A percentile compares a stretch with the other conserved stretches of the same genome.
phyloP scores from a whole-genome alignment of 2,329 filamentous ascomycete species.

The Aureobasidium mangrovei region DNA sequence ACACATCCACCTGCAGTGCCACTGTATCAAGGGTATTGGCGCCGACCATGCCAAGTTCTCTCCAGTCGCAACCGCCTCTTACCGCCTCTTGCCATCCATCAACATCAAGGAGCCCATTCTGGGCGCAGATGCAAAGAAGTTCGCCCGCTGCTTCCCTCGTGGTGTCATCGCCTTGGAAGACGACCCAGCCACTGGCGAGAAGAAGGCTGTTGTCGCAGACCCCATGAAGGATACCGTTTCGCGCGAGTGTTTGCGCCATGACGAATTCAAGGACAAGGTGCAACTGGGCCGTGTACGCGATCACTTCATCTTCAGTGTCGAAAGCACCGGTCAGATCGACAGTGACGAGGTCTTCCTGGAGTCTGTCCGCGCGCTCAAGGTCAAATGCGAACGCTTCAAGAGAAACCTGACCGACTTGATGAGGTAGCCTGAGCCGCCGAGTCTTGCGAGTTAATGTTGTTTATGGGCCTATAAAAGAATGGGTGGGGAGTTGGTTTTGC shows the following conservation, averaged over 20 bases:
- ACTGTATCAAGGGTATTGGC: slow-evolving; percentile 91
- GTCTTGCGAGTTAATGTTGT: neutral
- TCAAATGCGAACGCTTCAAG: slow-evolving; percentile 70
- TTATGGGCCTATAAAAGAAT: slow-evolving; percentile 2
- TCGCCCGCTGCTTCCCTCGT: slow-evolving; percentile 76
- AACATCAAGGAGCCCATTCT: slow-evolving; percentile 75
- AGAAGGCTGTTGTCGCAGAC: slow-evolving; percentile 79
- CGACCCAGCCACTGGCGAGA: slow-evolving; percentile 62
- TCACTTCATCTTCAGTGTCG: slow-evolving; percentile 94
- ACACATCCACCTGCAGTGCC: slow-evolving; percentile 75
- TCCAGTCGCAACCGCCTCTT: slow-evolving; percentile 88
- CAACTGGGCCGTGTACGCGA: slow-evolving; percentile 82
- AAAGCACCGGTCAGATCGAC: slow-evolving; percentile 91
- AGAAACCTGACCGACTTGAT: slow-evolving; percentile 50
- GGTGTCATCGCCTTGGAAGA: slow-evolving; percentile 78
- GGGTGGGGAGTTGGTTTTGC: neutral
- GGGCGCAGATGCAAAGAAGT: slow-evolving; percentile 79
- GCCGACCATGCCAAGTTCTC: slow-evolving; percentile 96
- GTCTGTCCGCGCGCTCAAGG: slow-evolving; percentile 73
- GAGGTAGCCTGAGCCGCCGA: slow-evolving; percentile 8
- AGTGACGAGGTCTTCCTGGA: slow-evolving; percentile 92
- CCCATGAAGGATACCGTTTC: slow-evolving; percentile 93
- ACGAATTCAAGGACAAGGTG: slow-evolving; percentile 92
- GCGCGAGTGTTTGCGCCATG: slow-evolving; percentile 81
- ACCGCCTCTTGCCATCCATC: slow-evolving; percentile 84